These are phyloP conservation scores for Coffea eugenioides DNA, from an alignment of 257 asterid genomes.

Conservation along the genomic window DNA sequence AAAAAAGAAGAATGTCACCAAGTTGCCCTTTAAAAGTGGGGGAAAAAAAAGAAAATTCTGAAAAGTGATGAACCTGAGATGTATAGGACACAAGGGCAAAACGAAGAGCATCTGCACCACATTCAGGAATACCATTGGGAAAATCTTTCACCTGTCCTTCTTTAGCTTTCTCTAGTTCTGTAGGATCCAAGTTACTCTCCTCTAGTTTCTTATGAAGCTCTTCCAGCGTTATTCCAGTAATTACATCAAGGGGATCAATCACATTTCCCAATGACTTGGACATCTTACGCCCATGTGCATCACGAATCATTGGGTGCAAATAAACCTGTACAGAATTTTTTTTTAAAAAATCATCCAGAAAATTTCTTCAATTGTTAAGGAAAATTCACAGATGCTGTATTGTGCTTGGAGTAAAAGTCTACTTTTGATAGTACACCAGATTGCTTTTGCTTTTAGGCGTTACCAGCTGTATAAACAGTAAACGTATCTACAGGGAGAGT, in stretches of 20 bases:
- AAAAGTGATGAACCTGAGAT: constrained; percentile 67
- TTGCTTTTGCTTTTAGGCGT: background rate
- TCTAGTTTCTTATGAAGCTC: constrained; percentile 86
- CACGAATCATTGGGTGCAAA: constrained; percentile 95
- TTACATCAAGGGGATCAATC: constrained; percentile 86
- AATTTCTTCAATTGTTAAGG: background rate
- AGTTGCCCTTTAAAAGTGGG: background rate
- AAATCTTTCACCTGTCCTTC: constrained; percentile 89
- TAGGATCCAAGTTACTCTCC: constrained; percentile 88
- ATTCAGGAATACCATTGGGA: constrained; percentile 87
- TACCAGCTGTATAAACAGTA: background rate
- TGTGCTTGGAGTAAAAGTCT: background rate
- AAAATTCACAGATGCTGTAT: background rate
- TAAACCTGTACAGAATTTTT: constrained; percentile 53
- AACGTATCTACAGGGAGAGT: background rate
- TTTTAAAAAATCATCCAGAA: background rate
- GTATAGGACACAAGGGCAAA: constrained; percentile 94
- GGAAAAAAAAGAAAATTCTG: background rate
- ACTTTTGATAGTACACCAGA: background rate
- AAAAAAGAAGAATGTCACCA: constrained; percentile 22
- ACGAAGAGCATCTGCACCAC: constrained; percentile 96
- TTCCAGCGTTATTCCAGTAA: constrained; percentile 65
- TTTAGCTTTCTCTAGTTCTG: constrained; percentile 73
- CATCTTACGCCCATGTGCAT: constrained; percentile 99
- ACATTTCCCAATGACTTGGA: constrained; percentile 98